phyloP scores from a whole-genome alignment of 148 eudicot species.

The Chenopodium suecicum region DNA sequence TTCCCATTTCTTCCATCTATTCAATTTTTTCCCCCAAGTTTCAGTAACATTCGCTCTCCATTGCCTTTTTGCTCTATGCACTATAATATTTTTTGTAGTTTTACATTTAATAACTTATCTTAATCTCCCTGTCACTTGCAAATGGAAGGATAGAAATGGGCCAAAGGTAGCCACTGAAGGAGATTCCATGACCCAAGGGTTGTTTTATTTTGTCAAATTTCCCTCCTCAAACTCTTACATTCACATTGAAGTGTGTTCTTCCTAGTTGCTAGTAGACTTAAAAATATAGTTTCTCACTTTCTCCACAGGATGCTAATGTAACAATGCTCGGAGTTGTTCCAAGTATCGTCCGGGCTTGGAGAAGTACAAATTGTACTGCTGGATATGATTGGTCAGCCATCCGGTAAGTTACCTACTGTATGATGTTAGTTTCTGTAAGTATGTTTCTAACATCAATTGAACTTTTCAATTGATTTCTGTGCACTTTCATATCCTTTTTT shows the following conservation, averaged over 20 bases:
- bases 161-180: not conserved
- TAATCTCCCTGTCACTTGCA: not conserved
- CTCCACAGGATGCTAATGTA: constrained; percentile 78
- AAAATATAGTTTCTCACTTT: constrained; percentile 15
- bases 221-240: not conserved
- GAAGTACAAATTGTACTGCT: constrained; percentile 57
- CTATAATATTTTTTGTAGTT: not conserved
- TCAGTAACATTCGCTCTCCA: not conserved
- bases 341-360: constrained; percentile 93
- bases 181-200: not conserved
- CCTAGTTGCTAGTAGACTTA: not conserved
- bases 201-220: not conserved
- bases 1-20: not conserved
- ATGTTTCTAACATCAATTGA: not conserved
- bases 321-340: constrained; percentile 97
- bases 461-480: not conserved
- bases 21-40: no score
- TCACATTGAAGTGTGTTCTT: not conserved
- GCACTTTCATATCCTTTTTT: not conserved
- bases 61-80: not conserved
- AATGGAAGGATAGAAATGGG: not conserved
- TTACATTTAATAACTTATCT: not conserved
- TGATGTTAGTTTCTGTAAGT: not conserved
- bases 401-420: constrained; percentile 49
- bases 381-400: constrained; percentile 88